These are phyloP conservation scores for Epichloe elymi DNA, from an alignment of 2,329 filamentous ascomycete species.

Conservation along the genomic window DNA sequence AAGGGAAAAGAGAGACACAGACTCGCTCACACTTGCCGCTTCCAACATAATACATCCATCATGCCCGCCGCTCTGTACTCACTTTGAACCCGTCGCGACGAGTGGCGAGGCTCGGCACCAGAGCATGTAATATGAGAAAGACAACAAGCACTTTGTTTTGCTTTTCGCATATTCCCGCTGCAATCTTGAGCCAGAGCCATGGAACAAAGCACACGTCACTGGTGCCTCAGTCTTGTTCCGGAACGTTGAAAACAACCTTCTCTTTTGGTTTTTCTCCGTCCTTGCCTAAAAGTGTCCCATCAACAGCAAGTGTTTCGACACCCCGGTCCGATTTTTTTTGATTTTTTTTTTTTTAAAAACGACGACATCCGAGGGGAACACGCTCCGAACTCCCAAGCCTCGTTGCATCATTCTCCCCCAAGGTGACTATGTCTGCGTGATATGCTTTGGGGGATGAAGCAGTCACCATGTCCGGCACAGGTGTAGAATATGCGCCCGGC, in stretches of 20 bases:
- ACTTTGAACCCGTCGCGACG: slow-evolving; percentile 1
- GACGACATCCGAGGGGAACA: background rate
- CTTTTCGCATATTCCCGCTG: slow-evolving; percentile 1
- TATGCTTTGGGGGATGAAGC: slow-evolving; percentile 4
- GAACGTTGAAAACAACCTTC: background rate
- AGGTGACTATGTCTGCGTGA: slow-evolving; percentile 2
- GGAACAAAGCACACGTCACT: slow-evolving; percentile 4
- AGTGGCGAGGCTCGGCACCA: slow-evolving; percentile 1
- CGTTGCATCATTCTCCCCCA: background rate
- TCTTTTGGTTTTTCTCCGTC: background rate
- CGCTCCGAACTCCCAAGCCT: background rate
- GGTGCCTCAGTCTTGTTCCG: slow-evolving; percentile 2
- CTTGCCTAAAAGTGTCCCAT: background rate
- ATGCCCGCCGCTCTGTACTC: background rate
- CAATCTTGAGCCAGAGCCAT: slow-evolving; percentile 5
- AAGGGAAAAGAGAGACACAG: slow-evolving; percentile 1
- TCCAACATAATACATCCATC: background rate
- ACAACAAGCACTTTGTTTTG: slow-evolving; percentile 3
- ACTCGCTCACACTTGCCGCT: background rate
- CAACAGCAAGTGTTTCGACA: background rate
- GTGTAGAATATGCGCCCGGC: slow-evolving; percentile 8
- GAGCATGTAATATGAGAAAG: slow-evolving; percentile 5
- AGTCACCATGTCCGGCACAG: slow-evolving; percentile 6
- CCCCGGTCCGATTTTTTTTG: background rate
- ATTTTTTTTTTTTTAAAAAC: background rate